phyloP scores from a whole-genome alignment of 1,284 basidiomycete species.

The Puccinia brachypodii region DNA sequence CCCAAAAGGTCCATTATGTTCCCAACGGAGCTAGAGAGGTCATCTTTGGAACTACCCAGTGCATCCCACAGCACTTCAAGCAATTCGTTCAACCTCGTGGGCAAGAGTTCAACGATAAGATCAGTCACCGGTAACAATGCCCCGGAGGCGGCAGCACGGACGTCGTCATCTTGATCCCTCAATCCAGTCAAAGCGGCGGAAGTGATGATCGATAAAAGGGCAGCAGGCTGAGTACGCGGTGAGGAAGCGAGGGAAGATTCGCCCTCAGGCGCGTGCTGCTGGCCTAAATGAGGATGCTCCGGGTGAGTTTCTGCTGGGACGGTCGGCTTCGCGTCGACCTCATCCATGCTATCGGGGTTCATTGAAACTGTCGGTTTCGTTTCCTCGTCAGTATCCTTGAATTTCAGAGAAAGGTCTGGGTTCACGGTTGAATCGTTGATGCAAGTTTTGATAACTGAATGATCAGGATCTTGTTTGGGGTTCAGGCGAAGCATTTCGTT shows the following conservation, averaged over 20 bases:
- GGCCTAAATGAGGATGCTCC: not conserved
- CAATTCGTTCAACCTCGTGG: slow-evolving; percentile 64
- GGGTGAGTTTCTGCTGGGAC: not conserved
- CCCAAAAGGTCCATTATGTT: slow-evolving; percentile 95
- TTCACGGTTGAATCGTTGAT: not conserved
- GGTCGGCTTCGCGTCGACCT: slow-evolving; percentile 53
- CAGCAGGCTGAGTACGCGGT: not conserved
- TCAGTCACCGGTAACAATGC: slow-evolving; percentile 82
- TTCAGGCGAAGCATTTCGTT: slow-evolving; percentile 70
- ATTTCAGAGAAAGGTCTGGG: slow-evolving; percentile 51
- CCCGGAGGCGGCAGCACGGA: slow-evolving; percentile 89
- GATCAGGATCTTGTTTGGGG: not conserved
- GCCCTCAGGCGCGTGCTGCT: not conserved
- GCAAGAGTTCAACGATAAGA: slow-evolving; percentile 74
- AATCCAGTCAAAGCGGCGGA: slow-evolving; percentile 63
- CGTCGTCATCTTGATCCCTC: slow-evolving; percentile 90
- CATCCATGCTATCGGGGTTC: slow-evolving; percentile 52
- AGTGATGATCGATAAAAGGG: slow-evolving; percentile 4
- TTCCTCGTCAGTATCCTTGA: slow-evolving; percentile 47
- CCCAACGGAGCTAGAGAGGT: slow-evolving; percentile 92
- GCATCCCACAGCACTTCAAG: slow-evolving; percentile 88
- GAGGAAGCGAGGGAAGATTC: slow-evolving; percentile 44
- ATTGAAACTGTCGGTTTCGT: slow-evolving; percentile 55
- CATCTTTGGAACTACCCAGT: slow-evolving; percentile 89
- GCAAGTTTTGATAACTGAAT: not conserved